A percentile compares a stretch with the other conserved stretches of the same genome.
Evolutionary conservation across 306 rosid genomes (phyloP).

Genomic region (Sechiopsis laciniata): DNA sequence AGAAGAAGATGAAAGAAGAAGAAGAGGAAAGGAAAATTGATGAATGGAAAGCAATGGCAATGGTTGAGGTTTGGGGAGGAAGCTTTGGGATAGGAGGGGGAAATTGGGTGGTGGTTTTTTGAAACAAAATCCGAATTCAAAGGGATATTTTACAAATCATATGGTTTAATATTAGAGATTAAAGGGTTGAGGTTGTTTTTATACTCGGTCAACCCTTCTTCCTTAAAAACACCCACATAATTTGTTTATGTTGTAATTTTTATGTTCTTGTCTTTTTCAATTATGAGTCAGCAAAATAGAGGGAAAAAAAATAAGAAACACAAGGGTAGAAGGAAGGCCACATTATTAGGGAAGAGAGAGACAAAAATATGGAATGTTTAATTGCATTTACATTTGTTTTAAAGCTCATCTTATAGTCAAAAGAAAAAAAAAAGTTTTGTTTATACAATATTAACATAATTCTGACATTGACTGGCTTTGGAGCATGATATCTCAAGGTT

Average conservation of each 20-base stretch:
- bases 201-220: neutral
- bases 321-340: too few relatives aligned
- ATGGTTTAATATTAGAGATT: neutral
- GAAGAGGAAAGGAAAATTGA: conserved; percentile 15
- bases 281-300: neutral
- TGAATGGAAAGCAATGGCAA: neutral
- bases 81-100: conserved; percentile 8
- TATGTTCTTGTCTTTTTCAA: neutral
- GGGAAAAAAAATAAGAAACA: too few relatives aligned
- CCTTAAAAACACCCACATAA: too few relatives aligned
- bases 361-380: too few relatives aligned
- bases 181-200: neutral
- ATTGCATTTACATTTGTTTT: too few relatives aligned
- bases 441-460: too few relatives aligned
- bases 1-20: conserved; percentile 14
- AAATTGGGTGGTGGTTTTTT: neutral
- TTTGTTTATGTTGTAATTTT: too few relatives aligned
- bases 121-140: conserved; percentile 2
- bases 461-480: too few relatives aligned
- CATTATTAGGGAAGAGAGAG: too few relatives aligned
- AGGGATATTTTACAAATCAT: neutral
- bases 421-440: too few relatives aligned
- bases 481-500: too few relatives aligned
- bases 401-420: too few relatives aligned
- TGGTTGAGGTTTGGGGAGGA: neutral